Evolutionary conservation across 2,329 filamentous ascomycete genomes (phyloP).

Genomic region (Exutisphaerella laricina): DNA sequence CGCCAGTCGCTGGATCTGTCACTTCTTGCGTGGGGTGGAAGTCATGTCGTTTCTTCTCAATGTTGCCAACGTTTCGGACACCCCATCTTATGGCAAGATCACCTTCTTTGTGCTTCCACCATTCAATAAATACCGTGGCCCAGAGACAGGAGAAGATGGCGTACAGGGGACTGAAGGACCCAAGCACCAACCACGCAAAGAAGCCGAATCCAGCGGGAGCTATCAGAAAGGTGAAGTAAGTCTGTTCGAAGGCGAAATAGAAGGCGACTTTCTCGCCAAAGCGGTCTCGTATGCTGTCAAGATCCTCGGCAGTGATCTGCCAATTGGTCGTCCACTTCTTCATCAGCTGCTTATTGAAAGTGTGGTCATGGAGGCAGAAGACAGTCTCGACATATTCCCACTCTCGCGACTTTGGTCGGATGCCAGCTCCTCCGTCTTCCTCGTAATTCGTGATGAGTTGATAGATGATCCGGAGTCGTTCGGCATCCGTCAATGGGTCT

Average conservation of each 20-base stretch:
- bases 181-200: conserved; percentile 72
- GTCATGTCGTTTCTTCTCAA: conserved; percentile 70
- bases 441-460: conserved; percentile 56
- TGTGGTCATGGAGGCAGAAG: conserved; percentile 47
- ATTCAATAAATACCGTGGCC: conserved; percentile 86
- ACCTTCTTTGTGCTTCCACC: conserved; percentile 89
- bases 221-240: conserved; percentile 81
- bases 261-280: conserved; percentile 66
- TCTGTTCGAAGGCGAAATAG: conserved; percentile 91
- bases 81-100: conserved; percentile 86
- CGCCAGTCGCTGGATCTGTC: conserved; percentile 75
- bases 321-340: conserved; percentile 48
- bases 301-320: conserved; percentile 43
- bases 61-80: conserved; percentile 73
- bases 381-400: conserved; percentile 48
- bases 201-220: conserved; percentile 75
- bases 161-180: conserved; percentile 77
- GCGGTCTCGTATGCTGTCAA: conserved; percentile 48
- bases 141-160: conserved; percentile 75
- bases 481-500: conserved; percentile 79
- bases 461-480: conserved; percentile 81
- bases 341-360: conserved; percentile 50
- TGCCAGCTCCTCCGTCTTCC: conserved; percentile 46
- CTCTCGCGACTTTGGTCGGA: conserved; percentile 46
- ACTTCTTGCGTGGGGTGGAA: conserved; percentile 74